phyloP scores from a whole-genome alignment of 164 flowering plant species.

The Chimonanthus praecox region DNA sequence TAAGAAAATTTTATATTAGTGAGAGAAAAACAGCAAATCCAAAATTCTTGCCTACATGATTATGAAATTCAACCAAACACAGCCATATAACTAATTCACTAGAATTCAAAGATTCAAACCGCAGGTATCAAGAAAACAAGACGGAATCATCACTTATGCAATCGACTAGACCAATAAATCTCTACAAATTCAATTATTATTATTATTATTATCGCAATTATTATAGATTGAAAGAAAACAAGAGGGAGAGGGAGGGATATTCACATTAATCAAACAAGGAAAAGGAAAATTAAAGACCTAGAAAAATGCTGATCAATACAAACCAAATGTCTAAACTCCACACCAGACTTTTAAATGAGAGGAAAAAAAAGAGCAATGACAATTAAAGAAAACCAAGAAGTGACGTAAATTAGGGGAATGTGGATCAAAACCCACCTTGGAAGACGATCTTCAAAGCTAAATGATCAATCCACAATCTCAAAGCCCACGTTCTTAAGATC shows the following conservation, averaged over 20 bases:
- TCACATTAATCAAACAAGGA: not conserved
- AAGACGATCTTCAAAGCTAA: not conserved
- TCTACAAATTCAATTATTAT: not conserved
- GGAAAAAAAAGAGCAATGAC: not conserved
- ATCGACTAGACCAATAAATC: not conserved
- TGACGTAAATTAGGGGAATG: not conserved
- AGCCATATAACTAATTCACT: not conserved
- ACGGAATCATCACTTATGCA: not conserved
- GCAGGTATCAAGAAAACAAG: not conserved
- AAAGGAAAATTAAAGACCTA: not conserved
- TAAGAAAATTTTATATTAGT: too few species aligned
- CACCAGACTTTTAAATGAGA: not conserved
- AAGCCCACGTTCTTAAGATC: not conserved
- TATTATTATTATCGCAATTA: not conserved
- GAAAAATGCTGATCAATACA: too few species aligned
- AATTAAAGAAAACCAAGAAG: not conserved
- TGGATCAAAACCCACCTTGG: not conserved
- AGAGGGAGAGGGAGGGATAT: too few species aligned
- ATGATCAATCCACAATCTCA: not conserved
- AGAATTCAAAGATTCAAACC: not conserved
- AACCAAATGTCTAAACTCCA: not conserved
- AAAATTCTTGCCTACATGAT: not conserved
- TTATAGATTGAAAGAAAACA: too few species aligned
- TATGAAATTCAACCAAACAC: too few species aligned
- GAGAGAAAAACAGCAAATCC: not conserved